Percentiles rank a stretch among this genome's conserved stretches.
These are phyloP conservation scores for Coelastrella sp. DNA, from an alignment of 139 green algal species.

Conservation along the genomic window DNA sequence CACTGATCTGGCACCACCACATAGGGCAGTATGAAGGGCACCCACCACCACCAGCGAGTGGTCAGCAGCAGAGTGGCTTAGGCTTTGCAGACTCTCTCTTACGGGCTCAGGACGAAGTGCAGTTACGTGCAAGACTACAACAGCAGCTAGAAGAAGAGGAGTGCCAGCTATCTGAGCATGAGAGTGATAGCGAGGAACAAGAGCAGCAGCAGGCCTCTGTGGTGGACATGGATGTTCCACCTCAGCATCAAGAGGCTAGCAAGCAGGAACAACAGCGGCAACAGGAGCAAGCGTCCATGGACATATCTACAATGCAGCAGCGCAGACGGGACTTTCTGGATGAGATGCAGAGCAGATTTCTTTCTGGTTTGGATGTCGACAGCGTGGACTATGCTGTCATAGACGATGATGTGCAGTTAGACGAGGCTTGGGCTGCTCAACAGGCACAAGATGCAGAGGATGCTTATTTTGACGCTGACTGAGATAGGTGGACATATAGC, in stretches of 20 bases:
- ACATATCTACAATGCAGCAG: neutral
- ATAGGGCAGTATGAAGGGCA: conserved; percentile 55
- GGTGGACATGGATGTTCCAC: no score
- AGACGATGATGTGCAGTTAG: conserved; percentile 64
- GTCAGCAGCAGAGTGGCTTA: neutral
- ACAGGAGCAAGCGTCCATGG: conserved; percentile 26
- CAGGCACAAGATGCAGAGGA: conserved; percentile 76
- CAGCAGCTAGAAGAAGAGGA: conserved; percentile 44
- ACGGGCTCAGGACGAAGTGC: conserved; percentile 16
- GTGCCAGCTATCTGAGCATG: conserved; percentile 9
- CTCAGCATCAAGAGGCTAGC: no score
- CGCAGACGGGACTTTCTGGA: conserved; percentile 63
- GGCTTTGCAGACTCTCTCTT: neutral
- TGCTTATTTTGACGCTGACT: conserved; percentile 60
- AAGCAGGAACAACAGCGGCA: neutral
- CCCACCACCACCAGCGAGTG: neutral
- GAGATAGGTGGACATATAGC: no score
- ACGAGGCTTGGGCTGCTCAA: conserved; percentile 68
- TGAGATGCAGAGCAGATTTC: conserved; percentile 80
- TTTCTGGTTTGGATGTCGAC: conserved; percentile 67
- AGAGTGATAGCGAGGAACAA: conserved; percentile 29
- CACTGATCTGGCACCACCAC: conserved; percentile 79
- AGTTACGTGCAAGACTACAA: neutral
- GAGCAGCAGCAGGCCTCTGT: no score
- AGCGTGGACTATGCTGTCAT: conserved; percentile 66